Evolutionary conservation across 2,329 filamentous ascomycete genomes (phyloP), one percentile per base, ranked within the genome.

Genomic region (Bipolaris gigantea): DNA sequence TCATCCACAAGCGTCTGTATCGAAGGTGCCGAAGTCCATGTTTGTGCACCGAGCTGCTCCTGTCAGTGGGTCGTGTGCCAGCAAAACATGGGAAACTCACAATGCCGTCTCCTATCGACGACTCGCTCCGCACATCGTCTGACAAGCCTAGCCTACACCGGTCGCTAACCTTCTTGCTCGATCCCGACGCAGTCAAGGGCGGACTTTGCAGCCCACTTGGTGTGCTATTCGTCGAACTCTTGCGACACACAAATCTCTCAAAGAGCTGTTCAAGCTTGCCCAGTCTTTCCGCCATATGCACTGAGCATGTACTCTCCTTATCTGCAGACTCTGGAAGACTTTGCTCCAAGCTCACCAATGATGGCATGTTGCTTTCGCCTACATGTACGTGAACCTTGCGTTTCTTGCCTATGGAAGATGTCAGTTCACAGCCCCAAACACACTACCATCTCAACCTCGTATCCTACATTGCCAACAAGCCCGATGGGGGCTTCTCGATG

Each of bases 391-490:
- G 60, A 9, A 62, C 40, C 47, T 68, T 73, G 35, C 57, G 65
- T 49, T 62, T 70, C 50, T 73, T 74, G 60, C 71, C 71, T 74
- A 55, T 23, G n/a, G 15, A 8, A 10, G n/a, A 40, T n/a, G 21
- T 67, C 54, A 67, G 58, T 52, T 43, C 45, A 21, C 9, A 33
- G 32, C 18, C 33, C 30, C 5, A 15, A 30, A 27, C 18, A 42
- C 34, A 40, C 30, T 47, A 50, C 25, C 13, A 30, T 13, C 43
- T 35, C 11, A 23, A 23, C 4, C 33, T 39, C 34, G 19, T 16
- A 32, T 60, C 70, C 71, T 59, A 74, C 71, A 74, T 63, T 73
- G 68, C 68, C 70, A 71, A 50, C 68, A 73, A 35, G 66, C 61
- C 45, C 70, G 60, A 52, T 61, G 67, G 32, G 70, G 50, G 34